Evolutionary conservation across 306 rosid genomes (phyloP).

Genomic region (Gastrolobium villosum): DNA sequence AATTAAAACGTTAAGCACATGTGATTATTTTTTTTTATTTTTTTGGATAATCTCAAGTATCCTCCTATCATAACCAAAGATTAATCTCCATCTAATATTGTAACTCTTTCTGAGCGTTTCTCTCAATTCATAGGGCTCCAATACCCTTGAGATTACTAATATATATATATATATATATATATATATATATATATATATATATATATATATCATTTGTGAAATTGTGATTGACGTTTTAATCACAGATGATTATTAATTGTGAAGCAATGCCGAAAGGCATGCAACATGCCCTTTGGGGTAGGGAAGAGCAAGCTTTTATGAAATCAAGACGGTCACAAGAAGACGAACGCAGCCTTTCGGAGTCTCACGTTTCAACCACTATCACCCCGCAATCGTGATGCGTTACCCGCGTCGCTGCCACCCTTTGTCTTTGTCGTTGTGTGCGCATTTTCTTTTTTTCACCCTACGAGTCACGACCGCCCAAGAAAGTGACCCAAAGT

Average conservation of each 20-base stretch:
- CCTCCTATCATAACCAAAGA: too few species aligned
- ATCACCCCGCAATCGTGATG: not conserved
- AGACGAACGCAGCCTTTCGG: constrained; percentile 30
- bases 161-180: too few species aligned
- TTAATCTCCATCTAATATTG: too few species aligned
- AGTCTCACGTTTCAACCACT: not conserved
- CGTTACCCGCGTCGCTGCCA: not conserved
- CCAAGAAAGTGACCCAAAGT: constrained; percentile 46
- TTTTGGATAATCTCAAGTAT: too few species aligned
- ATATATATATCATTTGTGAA: too few species aligned
- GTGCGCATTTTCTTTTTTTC: constrained; percentile 37
- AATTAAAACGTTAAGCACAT: too few species aligned
- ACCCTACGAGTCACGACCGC: constrained; percentile 30
- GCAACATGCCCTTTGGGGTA: constrained; percentile 4
- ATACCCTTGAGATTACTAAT: too few species aligned
- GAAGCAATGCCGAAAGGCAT: not conserved
- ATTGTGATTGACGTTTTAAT: not conserved
- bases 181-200: too few species aligned
- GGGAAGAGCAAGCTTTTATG: constrained; percentile 11
- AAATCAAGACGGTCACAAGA: not conserved
- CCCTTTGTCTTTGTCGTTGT: not conserved
- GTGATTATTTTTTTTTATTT: too few species aligned
- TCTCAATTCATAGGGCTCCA: too few species aligned
- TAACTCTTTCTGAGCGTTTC: too few species aligned
- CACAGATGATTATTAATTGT: not conserved